Conservation (phyloP, 164 flowering plant species). For the Warburgia ugandensis region DNA sequence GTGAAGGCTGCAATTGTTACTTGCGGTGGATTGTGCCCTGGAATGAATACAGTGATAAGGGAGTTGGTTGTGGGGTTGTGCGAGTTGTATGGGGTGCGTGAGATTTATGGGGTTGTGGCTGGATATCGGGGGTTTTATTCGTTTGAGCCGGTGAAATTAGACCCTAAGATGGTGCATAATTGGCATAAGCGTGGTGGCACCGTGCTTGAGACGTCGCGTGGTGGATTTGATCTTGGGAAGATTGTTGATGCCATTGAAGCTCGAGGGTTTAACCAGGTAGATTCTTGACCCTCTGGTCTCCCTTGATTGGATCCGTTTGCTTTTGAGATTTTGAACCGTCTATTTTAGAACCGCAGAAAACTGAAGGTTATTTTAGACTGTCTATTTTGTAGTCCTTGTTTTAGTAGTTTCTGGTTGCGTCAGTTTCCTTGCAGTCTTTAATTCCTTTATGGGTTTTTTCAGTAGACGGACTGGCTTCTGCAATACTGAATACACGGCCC, state of each 20-base stretch:
- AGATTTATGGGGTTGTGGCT: conserved; percentile 51
- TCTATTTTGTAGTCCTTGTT: too few relatives aligned
- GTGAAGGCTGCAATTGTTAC: conserved; percentile 66
- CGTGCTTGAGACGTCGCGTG: conserved; percentile 63
- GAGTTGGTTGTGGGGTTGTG: conserved; percentile 75
- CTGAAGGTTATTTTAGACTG: too few relatives aligned
- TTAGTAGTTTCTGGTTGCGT: too few relatives aligned
- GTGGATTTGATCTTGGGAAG: conserved; percentile 67
- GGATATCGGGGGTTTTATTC: conserved; percentile 82
- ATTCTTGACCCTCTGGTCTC: too few relatives aligned
- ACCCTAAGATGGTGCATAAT: conserved; percentile 46
- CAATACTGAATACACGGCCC: too few relatives aligned
- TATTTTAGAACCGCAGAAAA: neutral
- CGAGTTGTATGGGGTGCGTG: conserved; percentile 62
- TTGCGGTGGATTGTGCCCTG: conserved; percentile 86
- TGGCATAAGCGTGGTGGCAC: conserved; percentile 83
- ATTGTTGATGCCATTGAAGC: conserved; percentile 58
- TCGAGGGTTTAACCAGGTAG: conserved; percentile 63
- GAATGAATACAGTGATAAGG: conserved; percentile 74
- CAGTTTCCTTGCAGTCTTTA: too few relatives aligned
- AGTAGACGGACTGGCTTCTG: too few relatives aligned
- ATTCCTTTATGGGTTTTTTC: too few relatives aligned
- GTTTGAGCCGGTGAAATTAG: conserved; percentile 32
- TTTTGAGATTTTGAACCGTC: neutral
- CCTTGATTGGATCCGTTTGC: too few relatives aligned